Evolutionary conservation across 169 alveolate genomes (phyloP), one percentile per base, ranked within the genome.

Genomic region (Plasmodium chabaudi): DNA sequence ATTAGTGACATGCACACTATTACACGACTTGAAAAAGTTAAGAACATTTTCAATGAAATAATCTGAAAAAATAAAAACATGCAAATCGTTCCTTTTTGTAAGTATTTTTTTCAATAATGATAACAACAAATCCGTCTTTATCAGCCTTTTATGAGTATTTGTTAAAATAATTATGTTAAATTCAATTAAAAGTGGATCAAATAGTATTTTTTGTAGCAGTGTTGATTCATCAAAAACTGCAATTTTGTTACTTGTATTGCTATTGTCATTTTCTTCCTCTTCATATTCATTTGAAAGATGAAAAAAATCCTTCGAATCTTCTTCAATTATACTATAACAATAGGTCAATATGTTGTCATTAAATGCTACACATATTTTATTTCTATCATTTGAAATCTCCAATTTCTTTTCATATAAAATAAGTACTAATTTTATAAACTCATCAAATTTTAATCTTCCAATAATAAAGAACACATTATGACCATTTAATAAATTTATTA

Each of bases 171-270:
- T 73, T 27, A 94, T 93, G 9, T 92, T 88, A 89, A 67, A 94
- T 46, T 94, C 94, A 49, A 94, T 87, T 65, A 94, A 73, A 39
- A 94, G 93, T 10, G 96, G 96, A 25, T 94, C 96, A 12, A 72
- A 27, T 71, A 92, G 21, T 34, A 94, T 63, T 44, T 73, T 59
- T 49, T 82, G 84, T 7, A 82, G 67, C 49, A 82, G 46, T 23
- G 39, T 82, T 53, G 84, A 25, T 47, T 82, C 90, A 59, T 82
- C 72, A 51, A 82, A 25, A 27, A 82, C 51, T 19, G 17, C 46
- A 60, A 82, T 65, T 82, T 42, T 65, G 55, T 42, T 51, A 25
- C 10, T 9, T 34, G 44, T 61, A 9, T 61, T 2, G 7, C 19
- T 9, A 5, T 23, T 5, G 19, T 61, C n/a, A 9, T 61, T 39